Percentiles rank a stretch among this genome's conserved stretches.
Conservation (phyloP, 2,329 filamentous ascomycete genomes). For the Colletotrichum tropicale region DNA sequence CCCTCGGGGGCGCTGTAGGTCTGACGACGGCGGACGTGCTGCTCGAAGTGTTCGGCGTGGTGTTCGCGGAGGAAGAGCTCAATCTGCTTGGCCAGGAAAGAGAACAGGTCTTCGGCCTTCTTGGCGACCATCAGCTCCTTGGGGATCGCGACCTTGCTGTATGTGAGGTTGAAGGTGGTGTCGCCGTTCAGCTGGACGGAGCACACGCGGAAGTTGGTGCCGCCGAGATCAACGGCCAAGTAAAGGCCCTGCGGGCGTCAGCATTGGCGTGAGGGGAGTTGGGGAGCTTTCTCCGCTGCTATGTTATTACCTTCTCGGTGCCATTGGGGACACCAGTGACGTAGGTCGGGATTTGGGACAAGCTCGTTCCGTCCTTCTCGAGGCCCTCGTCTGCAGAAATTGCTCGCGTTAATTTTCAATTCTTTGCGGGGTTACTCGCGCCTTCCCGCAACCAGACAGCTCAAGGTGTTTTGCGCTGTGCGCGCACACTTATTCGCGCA, state of each 20-base stretch:
- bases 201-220: conserved; percentile 98
- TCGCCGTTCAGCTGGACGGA: conserved; percentile 93
- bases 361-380: conserved; percentile 74
- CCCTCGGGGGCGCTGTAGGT: conserved; percentile 63
- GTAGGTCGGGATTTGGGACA: conserved; percentile 97
- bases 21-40: conserved; percentile 68
- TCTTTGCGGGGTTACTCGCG: background rate
- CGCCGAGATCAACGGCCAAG: conserved; percentile 95
- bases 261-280: background rate
- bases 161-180: conserved; percentile 91
- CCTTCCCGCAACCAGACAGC: background rate
- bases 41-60: conserved; percentile 84
- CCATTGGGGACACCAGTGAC: conserved; percentile 96
- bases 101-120: conserved; percentile 85
- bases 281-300: background rate
- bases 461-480: conserved; percentile 3
- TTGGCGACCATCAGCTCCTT: conserved; percentile 88
- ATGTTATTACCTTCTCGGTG: conserved; percentile 80
- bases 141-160: conserved; percentile 91
- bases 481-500: conserved; percentile 1
- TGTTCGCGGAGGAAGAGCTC: conserved; percentile 86
- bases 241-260: conserved; percentile 77
- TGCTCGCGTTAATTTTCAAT: background rate
- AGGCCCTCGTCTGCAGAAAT: conserved; percentile 74
- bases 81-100: conserved; percentile 92